Percentiles rank a stretch among this genome's conserved stretches.
These are phyloP conservation scores for Blumeriella jaapii DNA, from an alignment of 2,329 filamentous ascomycete genomes.

Conservation along the genomic window DNA sequence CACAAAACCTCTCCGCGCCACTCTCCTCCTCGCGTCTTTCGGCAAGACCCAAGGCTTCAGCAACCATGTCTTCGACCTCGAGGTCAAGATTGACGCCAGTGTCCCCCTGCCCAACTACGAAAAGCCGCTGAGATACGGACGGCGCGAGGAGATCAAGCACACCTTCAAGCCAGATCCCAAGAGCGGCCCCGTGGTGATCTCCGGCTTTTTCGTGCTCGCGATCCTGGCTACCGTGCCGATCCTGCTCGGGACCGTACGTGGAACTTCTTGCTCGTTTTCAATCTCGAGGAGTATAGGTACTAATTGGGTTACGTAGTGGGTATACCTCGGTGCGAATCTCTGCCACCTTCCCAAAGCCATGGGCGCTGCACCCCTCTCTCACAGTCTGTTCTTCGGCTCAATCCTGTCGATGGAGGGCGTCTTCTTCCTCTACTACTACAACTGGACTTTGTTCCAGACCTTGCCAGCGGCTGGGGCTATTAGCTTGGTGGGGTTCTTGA, in stretches of 20 bases:
- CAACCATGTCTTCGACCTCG: slow-evolving; percentile 60
- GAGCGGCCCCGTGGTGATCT: slow-evolving; percentile 72
- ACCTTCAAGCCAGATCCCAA: slow-evolving; percentile 71
- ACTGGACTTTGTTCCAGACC: slow-evolving; percentile 84
- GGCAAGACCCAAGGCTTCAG: slow-evolving; percentile 59
- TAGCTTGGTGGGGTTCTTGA: slow-evolving; percentile 64
- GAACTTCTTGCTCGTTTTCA: background rate
- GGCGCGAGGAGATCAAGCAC: slow-evolving; percentile 77
- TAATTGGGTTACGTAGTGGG: slow-evolving; percentile 51
- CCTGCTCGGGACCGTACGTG: slow-evolving; percentile 57
- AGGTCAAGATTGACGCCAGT: slow-evolving; percentile 51
- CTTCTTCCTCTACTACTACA: slow-evolving; percentile 89
- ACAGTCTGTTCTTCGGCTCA: slow-evolving; percentile 76
- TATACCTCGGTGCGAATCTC: slow-evolving; percentile 70
- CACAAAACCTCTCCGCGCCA: slow-evolving; percentile 60
- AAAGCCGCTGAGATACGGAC: slow-evolving; percentile 69
- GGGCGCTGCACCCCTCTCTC: slow-evolving; percentile 64
- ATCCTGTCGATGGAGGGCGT: slow-evolving; percentile 79
- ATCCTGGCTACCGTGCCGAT: slow-evolving; percentile 64
- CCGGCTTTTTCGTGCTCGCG: slow-evolving; percentile 62
- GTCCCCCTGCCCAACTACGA: slow-evolving; percentile 48
- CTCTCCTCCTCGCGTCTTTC: slow-evolving; percentile 76
- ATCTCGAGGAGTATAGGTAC: slow-evolving; percentile 17
- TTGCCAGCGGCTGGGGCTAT: slow-evolving; percentile 62
- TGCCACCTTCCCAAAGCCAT: slow-evolving; percentile 68